Conservation (phyloP, 2,329 filamentous ascomycete genomes). For the Fusarium tanahbumbuense region DNA sequence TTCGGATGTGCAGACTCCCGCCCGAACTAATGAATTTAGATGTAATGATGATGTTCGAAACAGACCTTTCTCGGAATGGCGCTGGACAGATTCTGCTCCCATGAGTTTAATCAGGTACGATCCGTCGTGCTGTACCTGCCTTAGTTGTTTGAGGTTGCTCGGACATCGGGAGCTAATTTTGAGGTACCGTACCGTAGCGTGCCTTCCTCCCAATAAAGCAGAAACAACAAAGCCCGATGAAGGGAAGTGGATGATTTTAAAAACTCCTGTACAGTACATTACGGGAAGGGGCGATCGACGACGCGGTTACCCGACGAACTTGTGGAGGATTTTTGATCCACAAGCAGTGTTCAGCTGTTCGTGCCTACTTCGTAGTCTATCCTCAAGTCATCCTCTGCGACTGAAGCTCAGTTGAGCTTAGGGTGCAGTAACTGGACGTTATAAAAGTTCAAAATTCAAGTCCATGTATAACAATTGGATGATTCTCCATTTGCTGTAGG, state of each 20-base stretch:
- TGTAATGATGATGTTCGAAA: conserved; percentile 23
- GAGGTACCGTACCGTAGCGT: conserved; percentile 4
- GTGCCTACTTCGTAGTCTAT: neutral
- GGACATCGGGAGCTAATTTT: conserved; percentile 26
- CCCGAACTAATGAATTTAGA: conserved; percentile 1
- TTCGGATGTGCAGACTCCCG: neutral
- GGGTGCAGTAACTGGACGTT: conserved; percentile 24
- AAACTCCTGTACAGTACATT: neutral
- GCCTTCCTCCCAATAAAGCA: conserved; percentile 4
- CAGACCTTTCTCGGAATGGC: conserved; percentile 16
- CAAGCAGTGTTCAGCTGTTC: neutral
- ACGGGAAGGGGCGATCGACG: conserved; percentile 23
- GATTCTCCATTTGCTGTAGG: conserved; percentile 10
- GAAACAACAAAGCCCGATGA: neutral
- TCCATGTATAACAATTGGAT: conserved; percentile 43
- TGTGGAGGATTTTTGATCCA: conserved; percentile 28
- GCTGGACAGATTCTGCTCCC: conserved; percentile 9
- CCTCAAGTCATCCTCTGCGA: neutral
- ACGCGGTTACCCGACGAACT: conserved; percentile 39
- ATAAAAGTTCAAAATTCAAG: conserved; percentile 5
- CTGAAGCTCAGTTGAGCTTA: conserved; percentile 1
- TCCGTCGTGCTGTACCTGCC: conserved; percentile 22
- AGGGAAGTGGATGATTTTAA: conserved; percentile 4
- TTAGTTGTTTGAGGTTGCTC: conserved; percentile 36
- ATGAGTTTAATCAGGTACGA: conserved; percentile 8